Percentiles rank a stretch among this genome's conserved stretches.
phyloP scores from a whole-genome alignment of 208 protist genomes.

The Acanthamoeba sp. region DNA sequence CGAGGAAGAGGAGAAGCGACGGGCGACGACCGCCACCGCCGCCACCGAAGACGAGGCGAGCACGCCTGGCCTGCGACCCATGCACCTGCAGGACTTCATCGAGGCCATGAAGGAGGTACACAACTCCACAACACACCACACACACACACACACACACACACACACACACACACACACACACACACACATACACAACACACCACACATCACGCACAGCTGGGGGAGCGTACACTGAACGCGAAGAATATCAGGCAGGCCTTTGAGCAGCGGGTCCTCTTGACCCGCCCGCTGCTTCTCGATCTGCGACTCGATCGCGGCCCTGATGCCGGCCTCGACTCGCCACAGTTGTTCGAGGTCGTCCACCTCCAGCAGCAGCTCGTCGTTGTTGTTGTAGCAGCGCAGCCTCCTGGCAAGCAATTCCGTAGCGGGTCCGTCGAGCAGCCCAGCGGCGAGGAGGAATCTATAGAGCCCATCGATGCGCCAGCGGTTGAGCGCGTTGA shows the following conservation, averaged over 20 bases:
- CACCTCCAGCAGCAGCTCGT: neutral
- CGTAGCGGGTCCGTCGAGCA: neutral
- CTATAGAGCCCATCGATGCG: neutral
- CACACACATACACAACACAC: neutral
- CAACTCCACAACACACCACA: too few species aligned
- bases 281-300: slow-evolving; percentile 8
- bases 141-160: too few species aligned
- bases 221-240: slow-evolving; percentile 13
- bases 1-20: slow-evolving; percentile 35
- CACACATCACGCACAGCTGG: neutral
- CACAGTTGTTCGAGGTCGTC: neutral
- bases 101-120: slow-evolving; percentile 61
- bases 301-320: neutral
- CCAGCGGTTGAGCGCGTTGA: neutral
- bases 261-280: neutral
- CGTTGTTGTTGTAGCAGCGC: neutral
- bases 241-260: neutral
- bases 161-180: too few species aligned
- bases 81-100: slow-evolving; percentile 52
- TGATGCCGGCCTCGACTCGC: neutral
- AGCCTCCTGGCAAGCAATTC: neutral
- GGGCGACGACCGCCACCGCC: neutral
- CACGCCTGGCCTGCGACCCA: neutral
- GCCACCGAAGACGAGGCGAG: neutral
- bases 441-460: neutral